phyloP scores from a whole-genome alignment of 2,329 filamentous ascomycete genomes.

The Ploettnerulaceae sp. region DNA sequence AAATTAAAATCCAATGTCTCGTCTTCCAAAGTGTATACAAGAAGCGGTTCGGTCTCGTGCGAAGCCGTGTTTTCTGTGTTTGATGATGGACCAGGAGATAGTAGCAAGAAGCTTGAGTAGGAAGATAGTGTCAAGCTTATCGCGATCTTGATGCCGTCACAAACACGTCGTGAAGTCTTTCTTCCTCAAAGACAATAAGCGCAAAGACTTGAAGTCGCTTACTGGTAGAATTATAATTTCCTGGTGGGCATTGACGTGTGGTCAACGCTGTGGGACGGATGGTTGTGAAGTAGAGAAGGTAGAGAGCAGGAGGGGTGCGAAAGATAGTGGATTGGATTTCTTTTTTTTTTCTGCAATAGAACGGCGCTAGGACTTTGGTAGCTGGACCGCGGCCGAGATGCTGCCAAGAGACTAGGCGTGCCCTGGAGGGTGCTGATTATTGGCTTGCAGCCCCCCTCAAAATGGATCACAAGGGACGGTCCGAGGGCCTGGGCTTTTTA shows the following conservation, averaged over 20 bases:
- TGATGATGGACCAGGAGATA: neutral
- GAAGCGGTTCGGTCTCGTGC: slow-evolving; percentile 23
- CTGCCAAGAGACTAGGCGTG: neutral
- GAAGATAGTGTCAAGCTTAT: slow-evolving; percentile 11
- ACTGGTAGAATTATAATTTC: slow-evolving; percentile 26
- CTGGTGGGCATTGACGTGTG: slow-evolving; percentile 12
- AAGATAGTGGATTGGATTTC: neutral
- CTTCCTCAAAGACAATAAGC: slow-evolving; percentile 28
- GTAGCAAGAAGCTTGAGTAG: slow-evolving; percentile 5
- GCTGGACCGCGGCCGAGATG: neutral
- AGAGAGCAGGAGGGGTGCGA: neutral
- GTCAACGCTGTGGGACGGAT: slow-evolving; percentile 9
- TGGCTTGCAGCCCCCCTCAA: neutral
- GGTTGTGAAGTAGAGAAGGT: neutral
- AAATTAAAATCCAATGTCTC: slow-evolving; percentile 14
- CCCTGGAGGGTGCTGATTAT: neutral
- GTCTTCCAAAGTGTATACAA: slow-evolving; percentile 29
- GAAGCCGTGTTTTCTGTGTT: slow-evolving; percentile 19
- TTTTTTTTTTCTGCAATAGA: slow-evolving; percentile 3
- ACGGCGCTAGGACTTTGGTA: neutral
- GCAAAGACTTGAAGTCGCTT: slow-evolving; percentile 37
- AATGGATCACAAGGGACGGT: neutral
- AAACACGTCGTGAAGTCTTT: slow-evolving; percentile 34
- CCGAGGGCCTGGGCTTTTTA: neutral
- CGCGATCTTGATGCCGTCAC: neutral